Percentiles rank a stretch among this genome's conserved stretches.
phyloP scores from a whole-genome alignment of 495 filamentous ascomycete species.

The Sordaria brevicollis region DNA sequence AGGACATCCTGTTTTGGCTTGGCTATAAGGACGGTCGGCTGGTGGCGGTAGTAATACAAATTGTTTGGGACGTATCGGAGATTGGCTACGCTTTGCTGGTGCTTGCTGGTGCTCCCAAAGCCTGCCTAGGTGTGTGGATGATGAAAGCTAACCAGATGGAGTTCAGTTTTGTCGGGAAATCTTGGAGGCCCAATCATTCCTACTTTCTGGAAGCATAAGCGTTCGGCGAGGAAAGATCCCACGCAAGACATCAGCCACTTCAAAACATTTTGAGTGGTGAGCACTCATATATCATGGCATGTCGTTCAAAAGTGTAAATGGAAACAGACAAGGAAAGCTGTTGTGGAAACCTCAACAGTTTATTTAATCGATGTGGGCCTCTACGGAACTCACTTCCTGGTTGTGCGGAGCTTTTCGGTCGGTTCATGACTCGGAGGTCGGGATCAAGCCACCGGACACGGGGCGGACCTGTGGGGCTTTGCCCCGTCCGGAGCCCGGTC shows the following conservation, averaged over 20 bases:
- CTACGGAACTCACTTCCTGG: not conserved
- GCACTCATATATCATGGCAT: not conserved
- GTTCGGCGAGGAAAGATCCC: not conserved
- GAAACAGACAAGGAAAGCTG: not conserved
- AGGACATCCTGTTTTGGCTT: not conserved
- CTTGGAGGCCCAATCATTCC: not conserved
- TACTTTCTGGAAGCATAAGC: not conserved
- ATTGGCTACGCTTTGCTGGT: not conserved
- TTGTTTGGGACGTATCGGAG: not conserved
- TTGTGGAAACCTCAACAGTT: not conserved
- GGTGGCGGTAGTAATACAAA: not conserved
- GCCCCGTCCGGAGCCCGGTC: not conserved
- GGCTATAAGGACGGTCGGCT: not conserved
- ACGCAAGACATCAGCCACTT: not conserved
- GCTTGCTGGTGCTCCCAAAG: not conserved
- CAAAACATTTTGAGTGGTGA: not conserved
- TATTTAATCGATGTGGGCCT: not conserved
- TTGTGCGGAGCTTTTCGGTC: not conserved
- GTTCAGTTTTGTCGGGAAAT: not conserved
- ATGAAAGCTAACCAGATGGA: not conserved
- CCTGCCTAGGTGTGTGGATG: not conserved
- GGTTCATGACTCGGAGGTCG: not conserved
- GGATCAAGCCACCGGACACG: not conserved
- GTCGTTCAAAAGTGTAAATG: not conserved
- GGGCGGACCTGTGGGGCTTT: not conserved